Evolutionary conservation across 75 land plant genomes (phyloP).

Genomic region (Gnetum montanum): DNA sequence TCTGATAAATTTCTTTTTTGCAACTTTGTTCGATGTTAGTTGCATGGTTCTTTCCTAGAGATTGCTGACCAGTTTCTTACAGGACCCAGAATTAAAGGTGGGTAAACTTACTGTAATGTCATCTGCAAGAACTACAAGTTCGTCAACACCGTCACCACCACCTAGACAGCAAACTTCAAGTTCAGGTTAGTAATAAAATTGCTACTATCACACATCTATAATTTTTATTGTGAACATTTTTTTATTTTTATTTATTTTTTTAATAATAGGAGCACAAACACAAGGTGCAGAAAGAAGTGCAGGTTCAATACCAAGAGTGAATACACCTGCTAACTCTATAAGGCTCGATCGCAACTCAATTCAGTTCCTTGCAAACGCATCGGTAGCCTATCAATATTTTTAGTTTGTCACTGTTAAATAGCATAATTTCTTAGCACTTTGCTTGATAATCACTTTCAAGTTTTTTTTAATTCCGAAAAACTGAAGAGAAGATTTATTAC

Average conservation of each 20-base stretch:
- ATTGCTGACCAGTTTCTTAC: too few species aligned
- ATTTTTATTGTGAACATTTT: not conserved
- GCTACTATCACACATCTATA: not conserved
- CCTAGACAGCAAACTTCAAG: conserved; percentile 18
- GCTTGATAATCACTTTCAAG: too few species aligned
- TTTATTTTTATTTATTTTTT: not conserved
- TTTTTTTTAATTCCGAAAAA: too few species aligned
- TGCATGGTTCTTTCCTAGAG: too few species aligned
- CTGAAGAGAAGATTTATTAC: too few species aligned
- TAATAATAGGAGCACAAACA: conserved; percentile 10
- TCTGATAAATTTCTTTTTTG: not conserved
- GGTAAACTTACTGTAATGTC: conserved; percentile 38
- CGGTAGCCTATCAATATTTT: conserved; percentile 39
- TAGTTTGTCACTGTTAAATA: not conserved
- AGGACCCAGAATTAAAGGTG: conserved; percentile 76
- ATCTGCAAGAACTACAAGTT: conserved; percentile 29
- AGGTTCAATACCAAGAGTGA: conserved; percentile 4
- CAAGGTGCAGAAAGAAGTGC: conserved; percentile 20
- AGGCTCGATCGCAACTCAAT: conserved; percentile 61
- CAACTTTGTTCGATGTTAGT: not conserved
- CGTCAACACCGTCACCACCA: conserved; percentile 25
- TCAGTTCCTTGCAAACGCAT: conserved; percentile 77
- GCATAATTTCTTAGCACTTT: not conserved
- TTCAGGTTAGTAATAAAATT: conserved; percentile 25
- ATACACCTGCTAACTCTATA: conserved; percentile 13